A percentile compares a stretch with the other conserved stretches of the same genome.
Conservation (phyloP, 495 filamentous ascomycete genomes). For the Terfezia boudieri region DNA sequence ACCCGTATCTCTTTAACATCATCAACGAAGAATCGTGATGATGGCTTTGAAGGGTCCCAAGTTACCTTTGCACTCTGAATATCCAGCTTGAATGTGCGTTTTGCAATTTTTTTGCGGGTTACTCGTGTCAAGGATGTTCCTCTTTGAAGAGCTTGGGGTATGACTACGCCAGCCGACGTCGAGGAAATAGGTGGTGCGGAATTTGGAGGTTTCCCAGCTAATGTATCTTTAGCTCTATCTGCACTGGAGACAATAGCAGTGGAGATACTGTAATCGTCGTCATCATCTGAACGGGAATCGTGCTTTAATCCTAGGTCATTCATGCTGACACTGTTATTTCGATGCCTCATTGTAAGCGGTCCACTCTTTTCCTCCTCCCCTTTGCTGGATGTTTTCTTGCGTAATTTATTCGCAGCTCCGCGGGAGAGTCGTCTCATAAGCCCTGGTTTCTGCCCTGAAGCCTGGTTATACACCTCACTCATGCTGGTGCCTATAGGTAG, state of each 20-base stretch:
- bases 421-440: constrained; percentile 44
- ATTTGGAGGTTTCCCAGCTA: constrained; percentile 14
- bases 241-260: constrained; percentile 16
- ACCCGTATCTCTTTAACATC: constrained; percentile 78
- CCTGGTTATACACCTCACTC: not conserved
- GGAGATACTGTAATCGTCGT: constrained; percentile 44
- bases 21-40: constrained; percentile 77
- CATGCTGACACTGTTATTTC: constrained; percentile 65
- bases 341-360: constrained; percentile 62
- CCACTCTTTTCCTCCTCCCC: constrained; percentile 68
- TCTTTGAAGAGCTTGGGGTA: constrained; percentile 45
- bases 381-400: constrained; percentile 50
- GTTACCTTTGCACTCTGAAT: constrained; percentile 59
- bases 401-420: constrained; percentile 41
- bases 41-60: constrained; percentile 59
- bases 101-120: constrained; percentile 56
- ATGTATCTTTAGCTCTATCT: constrained; percentile 14
- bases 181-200: constrained; percentile 14
- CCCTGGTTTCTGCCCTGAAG: constrained; percentile 14
- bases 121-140: constrained; percentile 62
- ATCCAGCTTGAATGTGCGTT: constrained; percentile 54
- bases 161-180: constrained; percentile 35
- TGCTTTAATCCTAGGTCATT: constrained; percentile 31
- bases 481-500: not conserved
- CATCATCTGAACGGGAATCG: constrained; percentile 33